A percentile compares a stretch with the other conserved stretches of the same genome.
Evolutionary conservation across 352 stramenopile species (phyloP).

Genomic region (Phytophthora pini): DNA sequence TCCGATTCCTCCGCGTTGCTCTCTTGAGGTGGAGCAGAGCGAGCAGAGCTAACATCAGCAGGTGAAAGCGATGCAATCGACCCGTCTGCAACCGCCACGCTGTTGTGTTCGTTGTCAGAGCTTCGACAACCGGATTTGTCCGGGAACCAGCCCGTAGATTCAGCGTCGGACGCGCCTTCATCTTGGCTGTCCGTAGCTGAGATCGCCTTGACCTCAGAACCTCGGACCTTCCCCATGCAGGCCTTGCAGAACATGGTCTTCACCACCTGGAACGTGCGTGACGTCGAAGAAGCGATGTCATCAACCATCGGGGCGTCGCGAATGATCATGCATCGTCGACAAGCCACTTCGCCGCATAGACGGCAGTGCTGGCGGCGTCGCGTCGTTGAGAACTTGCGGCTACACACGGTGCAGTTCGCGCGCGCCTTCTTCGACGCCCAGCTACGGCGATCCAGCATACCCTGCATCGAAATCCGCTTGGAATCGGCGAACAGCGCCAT

Average conservation of each 20-base stretch:
- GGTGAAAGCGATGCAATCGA: slow-evolving; percentile 28
- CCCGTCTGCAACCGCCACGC: slow-evolving; percentile 10
- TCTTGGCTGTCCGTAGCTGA: slow-evolving; percentile 36
- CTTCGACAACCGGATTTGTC: slow-evolving; percentile 30
- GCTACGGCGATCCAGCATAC: slow-evolving; percentile 51
- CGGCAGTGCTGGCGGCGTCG: slow-evolving; percentile 78
- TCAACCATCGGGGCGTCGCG: slow-evolving; percentile 50
- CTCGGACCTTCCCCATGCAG: slow-evolving; percentile 63
- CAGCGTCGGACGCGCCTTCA: slow-evolving; percentile 39
- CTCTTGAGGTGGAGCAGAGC: slow-evolving; percentile 10
- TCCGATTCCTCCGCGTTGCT: slow-evolving; percentile 12
- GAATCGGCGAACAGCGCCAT: slow-evolving; percentile 67
- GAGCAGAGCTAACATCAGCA: slow-evolving; percentile 8
- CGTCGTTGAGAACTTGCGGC: slow-evolving; percentile 62
- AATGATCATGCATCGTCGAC: slow-evolving; percentile 67
- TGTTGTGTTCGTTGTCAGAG: slow-evolving; percentile 29
- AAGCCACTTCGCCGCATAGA: slow-evolving; percentile 80
- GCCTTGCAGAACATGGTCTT: slow-evolving; percentile 70
- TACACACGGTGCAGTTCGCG: slow-evolving; percentile 62
- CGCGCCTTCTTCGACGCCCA: slow-evolving; percentile 63
- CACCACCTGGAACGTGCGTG: slow-evolving; percentile 54
- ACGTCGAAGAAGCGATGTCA: slow-evolving; percentile 19
- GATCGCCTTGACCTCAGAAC: slow-evolving; percentile 19
- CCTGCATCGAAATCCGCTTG: slow-evolving; percentile 63
- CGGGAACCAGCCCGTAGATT: slow-evolving; percentile 37